These are phyloP conservation scores for Strobilomyces confusus DNA, from an alignment of 768 basidiomycete species.

Conservation along the genomic window DNA sequence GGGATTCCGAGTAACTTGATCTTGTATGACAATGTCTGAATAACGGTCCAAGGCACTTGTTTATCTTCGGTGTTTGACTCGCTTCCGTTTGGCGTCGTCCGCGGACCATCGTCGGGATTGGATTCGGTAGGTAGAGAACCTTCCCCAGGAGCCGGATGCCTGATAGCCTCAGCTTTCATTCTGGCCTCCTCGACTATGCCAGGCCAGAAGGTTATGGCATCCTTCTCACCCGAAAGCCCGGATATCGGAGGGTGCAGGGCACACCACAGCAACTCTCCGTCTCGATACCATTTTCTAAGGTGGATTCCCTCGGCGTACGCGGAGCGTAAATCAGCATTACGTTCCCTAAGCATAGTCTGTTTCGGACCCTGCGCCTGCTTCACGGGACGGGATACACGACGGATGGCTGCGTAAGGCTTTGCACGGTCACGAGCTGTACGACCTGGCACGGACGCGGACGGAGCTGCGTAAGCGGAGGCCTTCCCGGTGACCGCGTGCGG, in stretches of 20 bases:
- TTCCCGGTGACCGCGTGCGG: conserved; percentile 15
- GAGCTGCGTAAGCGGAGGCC: conserved; percentile 3
- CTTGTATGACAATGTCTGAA: conserved; percentile 61
- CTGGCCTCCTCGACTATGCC: conserved; percentile 58
- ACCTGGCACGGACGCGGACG: conserved; percentile 3
- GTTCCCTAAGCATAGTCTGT: conserved; percentile 54
- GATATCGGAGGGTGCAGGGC: conserved; percentile 49
- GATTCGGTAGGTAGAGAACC: background rate
- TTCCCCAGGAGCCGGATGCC: conserved; percentile 17
- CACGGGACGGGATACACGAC: conserved; percentile 34
- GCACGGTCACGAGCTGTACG: conserved; percentile 21
- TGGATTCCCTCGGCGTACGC: conserved; percentile 44
- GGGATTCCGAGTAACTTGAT: conserved; percentile 62
- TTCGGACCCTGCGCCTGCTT: conserved; percentile 38
- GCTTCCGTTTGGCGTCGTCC: conserved; percentile 6
- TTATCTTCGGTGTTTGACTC: conserved; percentile 10
- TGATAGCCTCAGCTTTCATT: conserved; percentile 43
- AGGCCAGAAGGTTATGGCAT: conserved; percentile 69
- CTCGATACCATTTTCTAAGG: conserved; percentile 58
- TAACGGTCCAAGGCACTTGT: conserved; percentile 51
- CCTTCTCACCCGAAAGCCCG: conserved; percentile 34
- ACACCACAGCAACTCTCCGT: conserved; percentile 72
- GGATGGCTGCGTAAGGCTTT: conserved; percentile 40
- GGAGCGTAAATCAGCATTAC: conserved; percentile 61
- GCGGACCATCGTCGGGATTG: conserved; percentile 3